Evolutionary conservation across 1,284 basidiomycete genomes (phyloP).

Genomic region (Bjerkandera adusta): DNA sequence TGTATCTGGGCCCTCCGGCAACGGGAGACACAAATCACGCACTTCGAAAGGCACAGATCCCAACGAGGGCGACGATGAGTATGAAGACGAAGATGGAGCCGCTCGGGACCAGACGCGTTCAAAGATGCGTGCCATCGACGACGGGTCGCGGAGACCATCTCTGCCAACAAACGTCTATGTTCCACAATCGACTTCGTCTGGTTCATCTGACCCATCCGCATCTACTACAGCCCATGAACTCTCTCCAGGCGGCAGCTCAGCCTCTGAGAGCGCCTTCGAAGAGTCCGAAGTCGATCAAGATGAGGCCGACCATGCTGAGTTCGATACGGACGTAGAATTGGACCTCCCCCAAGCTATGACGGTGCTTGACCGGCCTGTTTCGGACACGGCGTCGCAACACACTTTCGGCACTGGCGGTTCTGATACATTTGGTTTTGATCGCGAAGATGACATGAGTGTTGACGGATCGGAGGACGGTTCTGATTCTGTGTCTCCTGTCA

Average conservation of each 20-base stretch:
- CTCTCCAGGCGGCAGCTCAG: conserved; percentile 14
- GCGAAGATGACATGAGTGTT: conserved; percentile 35
- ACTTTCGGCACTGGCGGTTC: conserved; percentile 37
- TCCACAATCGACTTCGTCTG: conserved; percentile 11
- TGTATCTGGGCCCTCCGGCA: conserved; percentile 28
- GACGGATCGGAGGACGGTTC: conserved; percentile 39
- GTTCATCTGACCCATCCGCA: conserved; percentile 6
- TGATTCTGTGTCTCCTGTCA: conserved; percentile 22
- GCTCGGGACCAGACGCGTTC: conserved; percentile 32
- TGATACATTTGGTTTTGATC: conserved; percentile 10
- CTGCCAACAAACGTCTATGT: conserved; percentile 35
- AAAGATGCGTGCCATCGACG: conserved; percentile 47
- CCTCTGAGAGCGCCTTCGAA: conserved; percentile 13
- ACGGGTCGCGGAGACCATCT: conserved; percentile 43
- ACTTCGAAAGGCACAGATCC: conserved; percentile 18
- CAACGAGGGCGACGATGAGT: conserved; percentile 25
- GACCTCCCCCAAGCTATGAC: conserved; percentile 22
- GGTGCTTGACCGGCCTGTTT: conserved; percentile 20
- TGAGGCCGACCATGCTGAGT: conserved; percentile 28
- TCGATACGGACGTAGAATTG: conserved; percentile 39
- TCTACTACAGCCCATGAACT: conserved; percentile 1
- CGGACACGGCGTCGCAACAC: conserved; percentile 48
- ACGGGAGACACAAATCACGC: conserved; percentile 17
- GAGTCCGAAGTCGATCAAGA: conserved; percentile 18
- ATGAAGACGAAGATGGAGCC: conserved; percentile 35